Base-by-base conservation (phyloP, 306 rosid species). In the Abrus pulchellus region DNA sequence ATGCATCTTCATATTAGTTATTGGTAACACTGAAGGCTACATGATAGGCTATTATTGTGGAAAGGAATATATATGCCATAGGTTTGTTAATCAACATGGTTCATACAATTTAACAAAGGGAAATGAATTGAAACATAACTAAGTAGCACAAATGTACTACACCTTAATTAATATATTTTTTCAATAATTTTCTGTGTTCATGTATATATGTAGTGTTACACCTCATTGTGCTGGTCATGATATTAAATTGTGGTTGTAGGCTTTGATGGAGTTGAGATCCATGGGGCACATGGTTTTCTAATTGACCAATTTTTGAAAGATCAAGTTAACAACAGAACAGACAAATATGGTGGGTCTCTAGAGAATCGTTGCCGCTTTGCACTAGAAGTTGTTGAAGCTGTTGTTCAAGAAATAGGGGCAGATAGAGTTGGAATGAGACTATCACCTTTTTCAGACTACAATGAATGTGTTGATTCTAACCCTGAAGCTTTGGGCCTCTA, bases 231-330 rank as follows among this genome's bases (percentile, higher is more conserved):
- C 27, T 44, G 14, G 5, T 2, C 29, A 63, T 65, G 70, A 13
- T 50, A 1, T 50, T 13, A 50, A 50, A 11, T 50, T 13, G 55
- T 7, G 12, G 30, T 27, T 57, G 3, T 34, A 89, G 90, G 91
- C 49, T 87, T 87, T 69, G 89, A 88, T 57, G 93, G 91, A 53
- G 85, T 87, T 65, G 93, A 89, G 74, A 81, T 89, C 55, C 89
- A 89, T 50, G 89, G 84, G 12, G 91, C 83, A 6, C 69, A 89
- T 72, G 93, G 89, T 49, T 87, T 78, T 81, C 62, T 89, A 7
- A 62, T 89, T n/a, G 88, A 87, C n/a, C 86, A 89, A 8, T 89
- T 89, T 68, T 13, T 85, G 33, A 87, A 87, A 50, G 91, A 89
- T 34, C 5, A 79, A 72, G 83, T 83, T 7, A 89, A 89, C 30